Evolutionary conservation across 2,329 filamentous ascomycete species (phyloP).

Genomic region (Colletotrichum coccodes): DNA sequence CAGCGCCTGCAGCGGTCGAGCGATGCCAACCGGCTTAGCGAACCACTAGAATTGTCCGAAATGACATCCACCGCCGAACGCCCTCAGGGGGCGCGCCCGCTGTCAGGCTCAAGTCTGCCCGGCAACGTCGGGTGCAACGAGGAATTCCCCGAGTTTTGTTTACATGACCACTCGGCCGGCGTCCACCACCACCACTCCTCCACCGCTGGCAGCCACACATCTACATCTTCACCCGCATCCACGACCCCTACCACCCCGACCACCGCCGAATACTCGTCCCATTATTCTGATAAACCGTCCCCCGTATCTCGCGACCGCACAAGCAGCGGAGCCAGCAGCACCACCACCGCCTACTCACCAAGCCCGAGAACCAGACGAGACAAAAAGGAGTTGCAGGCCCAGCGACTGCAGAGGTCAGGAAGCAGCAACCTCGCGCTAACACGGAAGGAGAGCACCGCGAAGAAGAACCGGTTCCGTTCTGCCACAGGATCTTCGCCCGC

Average conservation of each 20-base stretch:
- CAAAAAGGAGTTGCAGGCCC: constrained; percentile 61
- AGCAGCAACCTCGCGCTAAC: constrained; percentile 48
- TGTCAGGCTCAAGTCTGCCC: constrained; percentile 40
- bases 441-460: constrained; percentile 38
- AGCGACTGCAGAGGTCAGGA: constrained; percentile 56
- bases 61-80: constrained; percentile 28
- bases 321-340: constrained; percentile 34
- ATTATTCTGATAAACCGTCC: constrained; percentile 34
- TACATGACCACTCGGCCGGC: constrained; percentile 43
- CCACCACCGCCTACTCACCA: constrained; percentile 37
- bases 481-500: constrained; percentile 47
- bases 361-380: constrained; percentile 53
- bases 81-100: constrained; percentile 31
- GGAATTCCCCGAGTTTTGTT: constrained; percentile 56
- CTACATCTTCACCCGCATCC: constrained; percentile 38
- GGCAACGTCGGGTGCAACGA: constrained; percentile 48
- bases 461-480: constrained; percentile 47
- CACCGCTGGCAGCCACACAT: constrained; percentile 32
- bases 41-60: constrained; percentile 32
- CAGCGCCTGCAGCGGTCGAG: constrained; percentile 33
- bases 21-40: constrained; percentile 28
- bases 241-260: constrained; percentile 39
- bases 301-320: constrained; percentile 35
- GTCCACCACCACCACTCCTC: constrained; percentile 20
- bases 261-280: constrained; percentile 37